phyloP scores from a whole-genome alignment of 768 basidiomycete species.

The Tricholoma bakamatsutake region DNA sequence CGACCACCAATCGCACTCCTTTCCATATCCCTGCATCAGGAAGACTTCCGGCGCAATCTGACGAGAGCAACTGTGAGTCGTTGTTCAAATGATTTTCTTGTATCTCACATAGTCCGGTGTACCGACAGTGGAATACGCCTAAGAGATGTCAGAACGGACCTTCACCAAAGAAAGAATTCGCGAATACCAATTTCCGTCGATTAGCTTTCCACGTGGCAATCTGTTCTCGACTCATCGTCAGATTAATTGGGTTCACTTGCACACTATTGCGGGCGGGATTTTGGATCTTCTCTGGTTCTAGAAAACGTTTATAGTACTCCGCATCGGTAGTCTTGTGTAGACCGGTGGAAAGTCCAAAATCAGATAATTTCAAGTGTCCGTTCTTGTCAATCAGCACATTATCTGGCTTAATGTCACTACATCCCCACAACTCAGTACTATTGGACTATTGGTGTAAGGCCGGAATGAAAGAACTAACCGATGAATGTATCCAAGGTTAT shows the following conservation, averaged over 20 bases:
- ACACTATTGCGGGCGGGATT: slow-evolving; percentile 85
- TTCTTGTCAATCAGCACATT: slow-evolving; percentile 98
- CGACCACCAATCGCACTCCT: slow-evolving; percentile 99
- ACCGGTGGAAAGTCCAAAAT: slow-evolving; percentile 97
- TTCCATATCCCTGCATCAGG: slow-evolving; percentile 93
- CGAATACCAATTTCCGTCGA: slow-evolving; percentile 77
- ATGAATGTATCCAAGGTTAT: slow-evolving; percentile 98
- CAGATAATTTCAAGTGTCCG: slow-evolving; percentile 95
- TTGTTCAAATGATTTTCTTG: neutral
- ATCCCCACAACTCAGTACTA: neutral
- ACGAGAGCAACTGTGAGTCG: neutral
- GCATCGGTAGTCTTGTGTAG: slow-evolving; percentile 95
- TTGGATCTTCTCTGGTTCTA: slow-evolving; percentile 69
- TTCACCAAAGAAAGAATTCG: neutral
- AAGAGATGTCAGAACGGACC: neutral
- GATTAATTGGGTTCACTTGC: slow-evolving; percentile 94
- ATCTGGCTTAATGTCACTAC: slow-evolving; percentile 97
- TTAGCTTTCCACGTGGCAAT: slow-evolving; percentile 99
- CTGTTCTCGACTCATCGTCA: slow-evolving; percentile 94
- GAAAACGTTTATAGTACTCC: slow-evolving; percentile 86
- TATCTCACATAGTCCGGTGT: slow-evolving; percentile 54
- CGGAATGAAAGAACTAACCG: slow-evolving; percentile 47
- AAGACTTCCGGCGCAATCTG: slow-evolving; percentile 98
- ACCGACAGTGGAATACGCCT: slow-evolving; percentile 93
- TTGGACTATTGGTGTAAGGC: neutral